phyloP scores from a whole-genome alignment of 352 stramenopile species.

The Phytopythium oedochilum region DNA sequence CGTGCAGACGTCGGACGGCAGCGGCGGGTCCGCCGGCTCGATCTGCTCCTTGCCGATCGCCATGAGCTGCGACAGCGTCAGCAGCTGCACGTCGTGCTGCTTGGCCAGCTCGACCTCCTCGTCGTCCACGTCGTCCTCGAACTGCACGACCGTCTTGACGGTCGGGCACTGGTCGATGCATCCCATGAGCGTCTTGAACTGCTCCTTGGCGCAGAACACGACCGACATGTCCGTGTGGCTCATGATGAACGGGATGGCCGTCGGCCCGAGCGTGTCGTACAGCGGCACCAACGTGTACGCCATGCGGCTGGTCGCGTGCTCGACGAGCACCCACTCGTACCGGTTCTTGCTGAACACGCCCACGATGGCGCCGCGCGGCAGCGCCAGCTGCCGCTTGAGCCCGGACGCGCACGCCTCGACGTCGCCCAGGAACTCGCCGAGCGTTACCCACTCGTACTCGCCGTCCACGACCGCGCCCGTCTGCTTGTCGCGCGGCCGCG shows the following conservation, averaged over 20 bases:
- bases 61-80: slow-evolving; percentile 40
- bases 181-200: slow-evolving; percentile 56
- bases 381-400: slow-evolving; percentile 30
- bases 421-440: slow-evolving; percentile 45
- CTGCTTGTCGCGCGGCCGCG: slow-evolving; percentile 28
- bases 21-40: slow-evolving; percentile 38
- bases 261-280: slow-evolving; percentile 75
- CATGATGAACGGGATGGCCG: slow-evolving; percentile 71
- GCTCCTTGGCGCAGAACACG: slow-evolving; percentile 61
- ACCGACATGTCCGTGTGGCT: slow-evolving; percentile 78
- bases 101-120: slow-evolving; percentile 28
- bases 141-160: slow-evolving; percentile 55
- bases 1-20: slow-evolving; percentile 24
- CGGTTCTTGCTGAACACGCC: slow-evolving; percentile 80
- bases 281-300: slow-evolving; percentile 66
- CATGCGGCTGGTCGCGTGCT: slow-evolving; percentile 72
- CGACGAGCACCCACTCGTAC: slow-evolving; percentile 69
- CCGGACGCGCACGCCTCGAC: slow-evolving; percentile 36
- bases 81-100: slow-evolving; percentile 37
- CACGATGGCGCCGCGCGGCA: slow-evolving; percentile 46
- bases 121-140: slow-evolving; percentile 45
- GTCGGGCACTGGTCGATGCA: slow-evolving; percentile 45
- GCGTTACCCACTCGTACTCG: slow-evolving; percentile 58
- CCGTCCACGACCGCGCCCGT: slow-evolving; percentile 25
- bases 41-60: slow-evolving; percentile 28